A percentile compares a stretch with the other conserved stretches of the same genome.
Evolutionary conservation across 345 rosid species (phyloP).

Genomic region (Populus tremula): DNA sequence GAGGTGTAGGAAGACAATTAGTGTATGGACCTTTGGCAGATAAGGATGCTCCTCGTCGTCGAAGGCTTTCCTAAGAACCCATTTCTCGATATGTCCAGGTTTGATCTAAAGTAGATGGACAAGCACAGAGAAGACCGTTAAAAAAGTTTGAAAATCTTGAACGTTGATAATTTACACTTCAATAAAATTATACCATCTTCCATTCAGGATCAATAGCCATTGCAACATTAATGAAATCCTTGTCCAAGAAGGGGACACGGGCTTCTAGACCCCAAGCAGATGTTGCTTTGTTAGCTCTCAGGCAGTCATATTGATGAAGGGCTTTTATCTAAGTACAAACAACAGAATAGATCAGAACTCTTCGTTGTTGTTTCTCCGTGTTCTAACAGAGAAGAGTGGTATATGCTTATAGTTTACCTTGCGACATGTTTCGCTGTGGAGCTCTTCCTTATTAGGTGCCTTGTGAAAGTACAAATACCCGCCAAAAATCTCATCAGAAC

Average conservation of each 20-base stretch:
- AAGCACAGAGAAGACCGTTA: not conserved
- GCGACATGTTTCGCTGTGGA: constrained; percentile 82
- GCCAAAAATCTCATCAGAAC: constrained; percentile 89
- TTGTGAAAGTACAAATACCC: constrained; percentile 96
- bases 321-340: constrained; percentile 70
- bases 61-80: constrained; percentile 82
- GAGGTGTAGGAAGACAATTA: not conserved
- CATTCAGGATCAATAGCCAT: constrained; percentile 84
- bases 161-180: not conserved
- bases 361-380: not conserved
- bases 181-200: constrained; percentile 56
- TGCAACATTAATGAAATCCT: constrained; percentile 71
- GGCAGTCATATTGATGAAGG: constrained; percentile 82
- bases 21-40: constrained; percentile 60
- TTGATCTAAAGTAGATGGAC: constrained; percentile 45
- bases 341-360: not conserved
- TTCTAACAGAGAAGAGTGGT: not conserved
- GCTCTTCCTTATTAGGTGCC: constrained; percentile 86
- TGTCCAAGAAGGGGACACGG: constrained; percentile 89
- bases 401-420: constrained; percentile 44
- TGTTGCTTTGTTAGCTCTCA: constrained; percentile 91
- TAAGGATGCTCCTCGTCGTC: constrained; percentile 83
- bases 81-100: constrained; percentile 71
- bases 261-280: constrained; percentile 97
- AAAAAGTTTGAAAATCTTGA: not conserved